Evolutionary conservation across 306 rosid species (phyloP).

Genomic region (Quercus ilex): DNA sequence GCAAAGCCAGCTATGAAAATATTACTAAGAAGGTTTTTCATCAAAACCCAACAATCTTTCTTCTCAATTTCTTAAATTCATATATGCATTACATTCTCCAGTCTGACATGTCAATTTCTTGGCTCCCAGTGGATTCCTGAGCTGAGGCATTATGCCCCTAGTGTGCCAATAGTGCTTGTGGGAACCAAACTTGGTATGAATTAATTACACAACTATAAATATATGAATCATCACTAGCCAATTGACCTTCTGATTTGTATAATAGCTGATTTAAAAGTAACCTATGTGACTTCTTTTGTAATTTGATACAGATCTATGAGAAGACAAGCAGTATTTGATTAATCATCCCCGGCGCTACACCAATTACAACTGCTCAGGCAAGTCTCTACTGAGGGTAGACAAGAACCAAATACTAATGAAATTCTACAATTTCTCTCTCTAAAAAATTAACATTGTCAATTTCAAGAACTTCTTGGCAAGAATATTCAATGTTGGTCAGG

Average conservation of each 20-base stretch:
- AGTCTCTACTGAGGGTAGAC: neutral
- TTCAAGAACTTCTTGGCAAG: neutral
- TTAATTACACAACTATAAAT: neutral
- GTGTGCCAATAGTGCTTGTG: slow-evolving; percentile 49
- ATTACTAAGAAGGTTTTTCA: slow-evolving; percentile 70
- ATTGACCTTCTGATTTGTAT: too few species aligned
- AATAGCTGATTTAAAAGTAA: neutral
- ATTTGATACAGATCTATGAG: slow-evolving; percentile 37
- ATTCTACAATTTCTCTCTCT: too few species aligned
- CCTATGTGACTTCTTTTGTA: neutral
- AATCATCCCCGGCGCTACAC: slow-evolving; percentile 46
- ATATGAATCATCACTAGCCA: too few species aligned
- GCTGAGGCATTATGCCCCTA: too few species aligned
- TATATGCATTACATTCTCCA: neutral
- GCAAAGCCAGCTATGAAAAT: slow-evolving; percentile 94
- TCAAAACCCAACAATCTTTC: neutral
- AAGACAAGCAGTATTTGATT: slow-evolving; percentile 38
- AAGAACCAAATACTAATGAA: too few species aligned
- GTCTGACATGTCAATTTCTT: neutral
- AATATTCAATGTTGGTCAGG: slow-evolving; percentile 40
- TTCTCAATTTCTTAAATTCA: neutral
- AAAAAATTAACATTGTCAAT: neutral
- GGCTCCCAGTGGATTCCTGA: too few species aligned
- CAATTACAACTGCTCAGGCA: slow-evolving; percentile 45
- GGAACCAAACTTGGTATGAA: slow-evolving; percentile 54